Conservation (phyloP, 192 early-diverging fungal species). For the Geosiphon pyriformis region DNA sequence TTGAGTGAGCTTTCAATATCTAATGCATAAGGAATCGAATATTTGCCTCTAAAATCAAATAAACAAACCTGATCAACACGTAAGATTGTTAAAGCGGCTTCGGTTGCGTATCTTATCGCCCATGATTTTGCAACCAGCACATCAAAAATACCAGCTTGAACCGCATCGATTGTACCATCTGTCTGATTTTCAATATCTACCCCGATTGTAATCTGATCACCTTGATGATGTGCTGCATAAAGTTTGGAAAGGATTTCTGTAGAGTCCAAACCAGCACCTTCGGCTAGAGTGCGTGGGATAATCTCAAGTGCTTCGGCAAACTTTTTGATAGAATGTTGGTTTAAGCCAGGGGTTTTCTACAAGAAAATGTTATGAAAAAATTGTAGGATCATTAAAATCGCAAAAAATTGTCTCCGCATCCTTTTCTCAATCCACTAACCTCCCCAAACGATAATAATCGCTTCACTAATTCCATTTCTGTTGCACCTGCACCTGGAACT, state of each 20-base stretch:
- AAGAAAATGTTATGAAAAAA: not conserved
- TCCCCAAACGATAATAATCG: constrained; percentile 74
- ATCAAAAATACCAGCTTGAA: constrained; percentile 72
- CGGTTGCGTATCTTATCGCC: constrained; percentile 86
- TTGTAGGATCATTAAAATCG: no score
- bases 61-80: constrained; percentile 88
- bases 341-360: constrained; percentile 82
- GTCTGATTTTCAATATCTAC: constrained; percentile 78
- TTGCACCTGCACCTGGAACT: constrained; percentile 88
- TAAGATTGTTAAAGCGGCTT: constrained; percentile 88
- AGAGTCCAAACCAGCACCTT: constrained; percentile 92
- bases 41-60: not conserved
- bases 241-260: constrained; percentile 88
- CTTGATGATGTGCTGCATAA: constrained; percentile 83
- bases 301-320: constrained; percentile 94
- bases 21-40: not conserved
- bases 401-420: no score
- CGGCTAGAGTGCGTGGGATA: constrained; percentile 88
- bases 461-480: constrained; percentile 88
- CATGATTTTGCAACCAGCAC: constrained; percentile 76
- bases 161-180: constrained; percentile 71
- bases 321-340: constrained; percentile 94
- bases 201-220: constrained; percentile 53
- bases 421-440: constrained; percentile 20
- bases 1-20: not conserved